A percentile compares a stretch with the other conserved stretches of the same genome.
Evolutionary conservation across 2,329 filamentous ascomycete species (phyloP).

Genomic region (Pseudogymnoascus sp.): DNA sequence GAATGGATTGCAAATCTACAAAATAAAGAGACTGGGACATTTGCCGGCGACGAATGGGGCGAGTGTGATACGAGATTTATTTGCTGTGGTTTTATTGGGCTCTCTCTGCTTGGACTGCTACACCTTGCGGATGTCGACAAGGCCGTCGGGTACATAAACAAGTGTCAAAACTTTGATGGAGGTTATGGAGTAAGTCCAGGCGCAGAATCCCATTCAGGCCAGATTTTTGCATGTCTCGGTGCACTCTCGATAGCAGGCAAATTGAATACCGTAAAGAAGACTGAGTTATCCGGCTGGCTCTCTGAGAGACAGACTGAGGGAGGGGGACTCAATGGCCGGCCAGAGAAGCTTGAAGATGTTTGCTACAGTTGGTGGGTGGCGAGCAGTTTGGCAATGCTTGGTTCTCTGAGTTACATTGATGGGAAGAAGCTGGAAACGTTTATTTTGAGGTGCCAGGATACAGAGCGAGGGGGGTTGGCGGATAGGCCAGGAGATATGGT

Average conservation of each 20-base stretch:
- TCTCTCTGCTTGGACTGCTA: conserved; percentile 73
- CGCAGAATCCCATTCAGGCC: conserved; percentile 88
- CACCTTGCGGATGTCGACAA: conserved; percentile 68
- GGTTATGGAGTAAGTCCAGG: conserved; percentile 86
- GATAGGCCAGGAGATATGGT: conserved; percentile 92
- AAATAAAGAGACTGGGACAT: conserved; percentile 72
- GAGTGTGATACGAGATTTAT: conserved; percentile 93
- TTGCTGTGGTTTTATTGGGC: conserved; percentile 79
- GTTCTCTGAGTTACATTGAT: conserved; percentile 87
- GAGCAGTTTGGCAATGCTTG: conserved; percentile 84
- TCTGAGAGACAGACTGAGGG: conserved; percentile 84
- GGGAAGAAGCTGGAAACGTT: conserved; percentile 67
- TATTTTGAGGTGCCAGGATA: conserved; percentile 83
- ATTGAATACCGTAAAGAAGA: conserved; percentile 72
- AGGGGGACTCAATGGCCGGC: conserved; percentile 86
- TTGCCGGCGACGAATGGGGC: conserved; percentile 92
- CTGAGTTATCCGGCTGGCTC: conserved; percentile 80
- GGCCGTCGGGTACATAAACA: conserved; percentile 69
- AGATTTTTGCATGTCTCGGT: conserved; percentile 90
- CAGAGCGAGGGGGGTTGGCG: conserved; percentile 73
- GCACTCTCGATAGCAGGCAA: conserved; percentile 76
- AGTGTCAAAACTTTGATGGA: conserved; percentile 89
- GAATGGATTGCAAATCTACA: conserved; percentile 79
- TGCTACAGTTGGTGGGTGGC: conserved; percentile 99
- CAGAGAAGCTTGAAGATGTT: conserved; percentile 92